These are phyloP conservation scores for Colletotrichum paranaense DNA, from an alignment of 2,329 filamentous ascomycete species.

Conservation along the genomic window DNA sequence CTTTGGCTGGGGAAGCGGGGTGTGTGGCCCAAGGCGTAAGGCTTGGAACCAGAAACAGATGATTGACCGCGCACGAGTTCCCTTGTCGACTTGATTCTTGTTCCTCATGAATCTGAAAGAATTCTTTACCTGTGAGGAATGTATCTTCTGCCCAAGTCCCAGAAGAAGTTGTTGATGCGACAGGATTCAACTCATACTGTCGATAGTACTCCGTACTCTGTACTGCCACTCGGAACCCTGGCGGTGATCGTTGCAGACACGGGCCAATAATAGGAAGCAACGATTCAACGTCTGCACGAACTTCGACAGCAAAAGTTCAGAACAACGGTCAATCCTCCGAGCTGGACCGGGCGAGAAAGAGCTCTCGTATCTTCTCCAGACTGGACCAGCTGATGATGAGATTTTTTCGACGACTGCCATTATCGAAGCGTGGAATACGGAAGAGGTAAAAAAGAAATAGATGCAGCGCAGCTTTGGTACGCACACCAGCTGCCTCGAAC, in stretches of 20 bases:
- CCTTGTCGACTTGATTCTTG: neutral
- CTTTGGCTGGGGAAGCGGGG: constrained; percentile 1
- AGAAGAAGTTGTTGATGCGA: neutral
- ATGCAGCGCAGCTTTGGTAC: constrained; percentile 6
- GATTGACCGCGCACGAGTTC: neutral
- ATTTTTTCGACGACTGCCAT: neutral
- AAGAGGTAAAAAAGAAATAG: neutral
- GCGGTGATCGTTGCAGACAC: constrained; percentile 15
- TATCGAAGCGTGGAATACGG: neutral
- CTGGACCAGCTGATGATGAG: neutral
- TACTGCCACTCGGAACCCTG: constrained; percentile 3
- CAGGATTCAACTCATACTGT: neutral
- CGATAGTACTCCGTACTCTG: neutral
- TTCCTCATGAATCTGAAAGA: neutral
- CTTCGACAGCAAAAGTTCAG: neutral
- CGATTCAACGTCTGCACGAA: neutral
- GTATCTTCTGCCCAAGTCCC: neutral
- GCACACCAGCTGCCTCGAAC: neutral
- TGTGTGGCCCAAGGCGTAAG: neutral
- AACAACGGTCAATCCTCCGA: neutral
- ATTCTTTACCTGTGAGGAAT: neutral
- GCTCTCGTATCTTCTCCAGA: neutral
- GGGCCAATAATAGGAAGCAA: constrained; percentile 8
- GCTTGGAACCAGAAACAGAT: neutral
- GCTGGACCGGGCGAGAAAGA: neutral